A percentile compares a stretch with the other conserved stretches of the same genome.
phyloP scores from a whole-genome alignment of 495 filamentous ascomycete species.

The Geoglossum glabrum region DNA sequence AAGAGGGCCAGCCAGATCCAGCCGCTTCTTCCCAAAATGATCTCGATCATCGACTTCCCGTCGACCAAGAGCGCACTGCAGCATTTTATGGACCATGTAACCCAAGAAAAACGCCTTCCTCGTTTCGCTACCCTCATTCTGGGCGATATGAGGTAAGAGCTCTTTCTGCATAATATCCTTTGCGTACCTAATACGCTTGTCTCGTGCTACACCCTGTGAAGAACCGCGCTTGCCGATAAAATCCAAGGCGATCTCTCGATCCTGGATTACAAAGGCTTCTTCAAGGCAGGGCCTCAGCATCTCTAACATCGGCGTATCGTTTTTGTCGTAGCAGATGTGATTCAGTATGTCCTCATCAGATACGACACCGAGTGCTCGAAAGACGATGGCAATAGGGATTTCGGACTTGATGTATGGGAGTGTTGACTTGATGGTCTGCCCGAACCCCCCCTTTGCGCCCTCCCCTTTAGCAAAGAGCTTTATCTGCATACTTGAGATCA shows the following conservation, averaged over 20 bases:
- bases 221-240: conserved; percentile 86
- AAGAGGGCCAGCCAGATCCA: conserved; percentile 87
- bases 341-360: conserved; percentile 97
- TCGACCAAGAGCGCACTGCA: conserved; percentile 79
- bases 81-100: conserved; percentile 91
- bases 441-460: conserved; percentile 52
- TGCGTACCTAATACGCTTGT: conserved; percentile 78
- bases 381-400: conserved; percentile 83
- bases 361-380: conserved; percentile 85
- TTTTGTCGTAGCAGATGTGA: conserved; percentile 88
- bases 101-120: conserved; percentile 95
- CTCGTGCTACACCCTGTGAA: conserved; percentile 50
- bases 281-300: conserved; percentile 93
- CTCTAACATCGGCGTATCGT: conserved; percentile 91
- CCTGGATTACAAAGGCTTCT: conserved; percentile 88
- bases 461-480: conserved; percentile 77
- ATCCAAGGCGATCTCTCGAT: conserved; percentile 85
- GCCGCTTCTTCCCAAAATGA: conserved; percentile 95
- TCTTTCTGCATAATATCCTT: conserved; percentile 93
- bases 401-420: conserved; percentile 87
- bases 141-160: conserved; percentile 87
- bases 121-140: conserved; percentile 88
- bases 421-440: conserved; percentile 71
- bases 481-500: conserved; percentile 76
- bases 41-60: conserved; percentile 91